Conservation (phyloP, 1,284 basidiomycete species). For the Malassezia obtusa region DNA sequence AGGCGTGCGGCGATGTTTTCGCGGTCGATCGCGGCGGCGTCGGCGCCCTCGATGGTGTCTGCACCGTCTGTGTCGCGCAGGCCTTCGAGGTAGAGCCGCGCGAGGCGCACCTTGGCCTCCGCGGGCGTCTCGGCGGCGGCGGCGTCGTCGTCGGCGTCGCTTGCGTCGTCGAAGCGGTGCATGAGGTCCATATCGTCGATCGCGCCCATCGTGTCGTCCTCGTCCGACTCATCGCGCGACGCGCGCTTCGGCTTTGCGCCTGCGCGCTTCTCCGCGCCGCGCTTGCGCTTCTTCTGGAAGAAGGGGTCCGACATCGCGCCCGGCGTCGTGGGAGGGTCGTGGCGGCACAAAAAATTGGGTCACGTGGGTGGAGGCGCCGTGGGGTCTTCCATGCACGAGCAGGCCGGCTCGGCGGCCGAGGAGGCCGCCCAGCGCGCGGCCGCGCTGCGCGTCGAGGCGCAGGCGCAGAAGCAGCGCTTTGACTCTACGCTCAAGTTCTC, state of each 20-base stretch:
- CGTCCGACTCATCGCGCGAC: constrained; percentile 18
- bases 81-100: constrained; percentile 77
- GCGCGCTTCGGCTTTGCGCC: constrained; percentile 9
- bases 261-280: constrained; percentile 10
- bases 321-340: neutral
- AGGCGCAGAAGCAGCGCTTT: constrained; percentile 23
- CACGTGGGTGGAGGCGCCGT: constrained; percentile 3
- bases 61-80: constrained; percentile 49
- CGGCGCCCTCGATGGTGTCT: constrained; percentile 53
- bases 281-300: constrained; percentile 48
- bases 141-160: constrained; percentile 28
- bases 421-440: neutral
- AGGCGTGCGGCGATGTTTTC: constrained; percentile 81
- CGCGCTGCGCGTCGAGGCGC: constrained; percentile 23
- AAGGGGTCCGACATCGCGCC: constrained; percentile 43
- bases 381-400: neutral
- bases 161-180: constrained; percentile 24
- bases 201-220: constrained; percentile 17
- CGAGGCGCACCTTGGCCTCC: constrained; percentile 79
- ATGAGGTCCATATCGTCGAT: constrained; percentile 36
- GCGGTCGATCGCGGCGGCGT: constrained; percentile 84
- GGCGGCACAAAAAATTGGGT: constrained; percentile 10
- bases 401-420: neutral
- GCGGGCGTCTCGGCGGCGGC: constrained; percentile 65
- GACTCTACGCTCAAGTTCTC: constrained; percentile 23